Percentiles rank a stretch among this genome's conserved stretches.
phyloP scores from a whole-genome alignment of 2,329 filamentous ascomycete genomes.

The Phoma sp. region DNA sequence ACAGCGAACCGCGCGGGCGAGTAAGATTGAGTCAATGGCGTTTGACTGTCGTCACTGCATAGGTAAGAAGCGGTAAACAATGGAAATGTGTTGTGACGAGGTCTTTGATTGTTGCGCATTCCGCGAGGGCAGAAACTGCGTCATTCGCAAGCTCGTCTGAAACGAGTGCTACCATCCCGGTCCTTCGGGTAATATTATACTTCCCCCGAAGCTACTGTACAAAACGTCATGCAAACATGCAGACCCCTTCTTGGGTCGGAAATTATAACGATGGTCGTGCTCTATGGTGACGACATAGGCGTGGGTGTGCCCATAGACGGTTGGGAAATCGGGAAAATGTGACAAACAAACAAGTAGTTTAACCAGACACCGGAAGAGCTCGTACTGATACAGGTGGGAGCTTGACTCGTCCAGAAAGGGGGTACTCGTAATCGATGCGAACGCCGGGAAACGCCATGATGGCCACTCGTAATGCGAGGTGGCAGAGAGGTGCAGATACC shows the following conservation, averaged over 20 bases:
- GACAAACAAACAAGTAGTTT: constrained; percentile 12
- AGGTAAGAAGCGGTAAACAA: constrained; percentile 2
- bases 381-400: constrained; percentile 43
- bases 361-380: constrained; percentile 12
- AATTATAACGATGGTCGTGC: constrained; percentile 43
- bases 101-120: constrained; percentile 23
- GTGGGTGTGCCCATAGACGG: constrained; percentile 23
- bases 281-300: constrained; percentile 26
- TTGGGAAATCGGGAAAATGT: constrained; percentile 18
- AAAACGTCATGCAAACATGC: constrained; percentile 38
- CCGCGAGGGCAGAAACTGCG: constrained; percentile 23
- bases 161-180: constrained; percentile 12
- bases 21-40: constrained; percentile 5
- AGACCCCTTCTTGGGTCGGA: too few relatives aligned
- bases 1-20: background rate
- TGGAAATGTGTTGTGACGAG: constrained; percentile 5
- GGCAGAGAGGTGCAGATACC: constrained; percentile 1
- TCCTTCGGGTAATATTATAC: background rate
- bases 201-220: constrained; percentile 39
- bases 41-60: constrained; percentile 11
- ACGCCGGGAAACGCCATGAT: constrained; percentile 32
- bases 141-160: constrained; percentile 33
- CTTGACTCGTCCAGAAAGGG: constrained; percentile 30
- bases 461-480: constrained; percentile 15
- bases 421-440: constrained; percentile 34